Base-by-base conservation (phyloP, 345 rosid genomes). In the Citrus australasica region DNA sequence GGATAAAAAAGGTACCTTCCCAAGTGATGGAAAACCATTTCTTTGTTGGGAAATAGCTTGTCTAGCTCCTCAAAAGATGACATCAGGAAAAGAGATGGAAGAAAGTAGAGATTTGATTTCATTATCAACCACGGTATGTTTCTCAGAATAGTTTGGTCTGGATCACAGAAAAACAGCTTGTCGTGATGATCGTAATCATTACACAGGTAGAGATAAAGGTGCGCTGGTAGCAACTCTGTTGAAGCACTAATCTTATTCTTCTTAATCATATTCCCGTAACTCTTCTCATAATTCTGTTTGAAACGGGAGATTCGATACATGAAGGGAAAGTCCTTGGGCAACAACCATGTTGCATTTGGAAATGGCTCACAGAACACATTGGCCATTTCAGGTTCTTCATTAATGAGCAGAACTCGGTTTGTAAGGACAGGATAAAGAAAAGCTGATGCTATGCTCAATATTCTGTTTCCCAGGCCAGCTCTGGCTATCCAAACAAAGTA, bases 161-260 rank as follows among this genome's bases (percentile, higher is more conserved):
- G 71, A 65, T 75, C 71, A 22, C 78, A 75, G 40, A 75, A 75
- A 55, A 75, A 75, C 27, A 64, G 78, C 61, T 65, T 64, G 46
- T 75, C 78, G 51, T 75, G 71, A 65, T 75, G 71, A 75, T 65
- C 78, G 14, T 75, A 75, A n/a, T 65, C 71, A 75, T 75, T 21
- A 11, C 27, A 22, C 1, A 73, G 42, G 25, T 56, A 59, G 33
- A 73, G 76, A 58, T 10, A n/a, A 6, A 73, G 6, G 37, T 73
- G 59, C 13, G 76, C 14, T 56, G 76, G 66, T 28, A 73, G n/a
- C 32, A 58, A n/a, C 53, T 73, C n/a, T 38, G 42, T 73, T 21
- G 76, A 73, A 73, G 25, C 42, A 73, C 35, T 59, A 35, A 58
- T 73, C 2, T 4, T 22, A 8, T 59, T 59, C 2, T 25, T 58